Evolutionary conservation across 495 filamentous ascomycete species (phyloP), one percentile per base, ranked within the genome.

Genomic region (Hypoxylon fragiforme): DNA sequence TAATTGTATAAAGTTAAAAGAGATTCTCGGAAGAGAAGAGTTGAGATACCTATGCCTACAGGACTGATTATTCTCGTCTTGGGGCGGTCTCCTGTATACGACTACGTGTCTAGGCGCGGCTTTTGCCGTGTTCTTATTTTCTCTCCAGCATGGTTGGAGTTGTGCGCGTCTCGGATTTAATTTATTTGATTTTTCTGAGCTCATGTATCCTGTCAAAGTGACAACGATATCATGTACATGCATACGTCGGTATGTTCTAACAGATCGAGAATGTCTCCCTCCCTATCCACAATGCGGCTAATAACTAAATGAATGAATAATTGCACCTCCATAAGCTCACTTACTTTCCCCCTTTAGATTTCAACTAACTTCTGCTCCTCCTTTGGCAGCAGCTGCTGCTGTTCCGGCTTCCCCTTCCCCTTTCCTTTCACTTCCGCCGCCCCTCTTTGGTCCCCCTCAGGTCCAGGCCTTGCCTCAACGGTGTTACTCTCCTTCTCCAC

Each of bases 81-180:
- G 34, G 35, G 15, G 45, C 36, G 9, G 4, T 28, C 34, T 47
- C 44, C 40, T 64, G 44, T 57, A 40, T 50, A 57, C 41, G 54
- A 57, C 24, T 13, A 14, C 13, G 9, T 9, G 24, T 28, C 24
- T 9, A 28, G 9, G 9, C 24, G 24, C 9, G 24, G n/a, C 50
- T 43, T 41, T 50, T 48, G 47, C 48, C 51, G 51, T 47, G 62
- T 60, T 55, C 62, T 53, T 63, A 54, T 65, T 39, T 28, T 63
- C 30, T n/a, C 38, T 41, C 47, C 58, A 56, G 65, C 65, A 68
- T 68, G 62, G 62, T 65, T 61, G 65, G 65, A 65, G 65, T 68
- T 68, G 45, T 35, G 53, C 50, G 54, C 45, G 4, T 28, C 9
- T 4, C 4, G 24, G 4, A 4, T 42, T 51, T 47, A 42, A 14